phyloP scores from a whole-genome alignment of 768 basidiomycete species.

The Coprinellus aureogranulatus region DNA sequence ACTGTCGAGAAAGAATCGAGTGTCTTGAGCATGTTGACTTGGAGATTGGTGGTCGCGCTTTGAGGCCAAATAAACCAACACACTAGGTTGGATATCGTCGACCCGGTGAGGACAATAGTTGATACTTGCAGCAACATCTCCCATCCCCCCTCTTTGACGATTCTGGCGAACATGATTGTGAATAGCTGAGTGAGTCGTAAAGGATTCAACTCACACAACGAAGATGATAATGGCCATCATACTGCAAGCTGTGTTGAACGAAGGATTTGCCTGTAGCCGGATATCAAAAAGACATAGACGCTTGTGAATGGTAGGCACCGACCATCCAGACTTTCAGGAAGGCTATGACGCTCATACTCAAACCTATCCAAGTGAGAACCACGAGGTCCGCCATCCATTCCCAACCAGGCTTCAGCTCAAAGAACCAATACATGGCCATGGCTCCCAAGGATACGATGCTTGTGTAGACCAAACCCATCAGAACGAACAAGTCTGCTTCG shows the following conservation, averaged over 20 bases:
- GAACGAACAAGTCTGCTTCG: slow-evolving; percentile 82
- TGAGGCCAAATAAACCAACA: slow-evolving; percentile 85
- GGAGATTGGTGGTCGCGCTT: slow-evolving; percentile 79
- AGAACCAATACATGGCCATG: slow-evolving; percentile 77
- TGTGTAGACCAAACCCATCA: slow-evolving; percentile 67
- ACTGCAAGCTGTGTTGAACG: slow-evolving; percentile 88
- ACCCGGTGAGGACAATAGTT: slow-evolving; percentile 76
- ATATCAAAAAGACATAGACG: too few species aligned
- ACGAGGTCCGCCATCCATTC: slow-evolving; percentile 72
- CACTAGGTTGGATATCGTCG: slow-evolving; percentile 73
- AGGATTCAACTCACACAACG: slow-evolving; percentile 55
- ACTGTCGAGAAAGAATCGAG: slow-evolving; percentile 88
- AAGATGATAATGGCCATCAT: slow-evolving; percentile 85
- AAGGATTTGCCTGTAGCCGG: slow-evolving; percentile 68
- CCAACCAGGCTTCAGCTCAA: slow-evolving; percentile 68
- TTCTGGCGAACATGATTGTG: slow-evolving; percentile 34
- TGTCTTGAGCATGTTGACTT: slow-evolving; percentile 79
- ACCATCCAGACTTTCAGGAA: slow-evolving; percentile 93
- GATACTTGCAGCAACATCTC: slow-evolving; percentile 70
- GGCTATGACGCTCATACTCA: slow-evolving; percentile 77
- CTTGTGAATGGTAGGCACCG: too few species aligned
- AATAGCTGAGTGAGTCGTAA: neutral
- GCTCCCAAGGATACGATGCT: slow-evolving; percentile 71
- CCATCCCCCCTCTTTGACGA: slow-evolving; percentile 88
- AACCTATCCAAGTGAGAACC: slow-evolving; percentile 78